Evolutionary conservation across 768 basidiomycete genomes (phyloP).

Genomic region (Auriscalpium microsporum): DNA sequence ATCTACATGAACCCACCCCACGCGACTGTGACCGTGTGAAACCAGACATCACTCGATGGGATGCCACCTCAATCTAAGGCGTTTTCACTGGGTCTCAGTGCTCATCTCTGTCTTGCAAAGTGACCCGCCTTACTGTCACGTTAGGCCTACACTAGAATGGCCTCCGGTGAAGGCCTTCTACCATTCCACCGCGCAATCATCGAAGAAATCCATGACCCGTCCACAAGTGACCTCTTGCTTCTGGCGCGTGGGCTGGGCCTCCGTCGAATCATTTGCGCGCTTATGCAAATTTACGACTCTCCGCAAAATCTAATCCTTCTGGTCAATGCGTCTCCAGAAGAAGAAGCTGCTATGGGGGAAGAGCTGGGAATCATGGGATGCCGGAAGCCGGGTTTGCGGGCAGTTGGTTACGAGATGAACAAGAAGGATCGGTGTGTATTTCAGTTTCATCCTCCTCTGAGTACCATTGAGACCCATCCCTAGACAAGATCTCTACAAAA

Average conservation of each 20-base stretch:
- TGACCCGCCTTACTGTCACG: too few species aligned
- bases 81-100: too few species aligned
- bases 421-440: constrained; percentile 63
- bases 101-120: too few species aligned
- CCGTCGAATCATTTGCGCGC: constrained; percentile 70
- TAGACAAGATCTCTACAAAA: constrained; percentile 75
- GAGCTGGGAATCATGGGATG: constrained; percentile 91
- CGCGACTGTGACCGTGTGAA: too few species aligned
- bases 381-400: constrained; percentile 72
- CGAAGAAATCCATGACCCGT: constrained; percentile 64
- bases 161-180: constrained; percentile 25
- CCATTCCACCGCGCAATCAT: constrained; percentile 63
- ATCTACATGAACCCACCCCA: too few species aligned
- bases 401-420: constrained; percentile 75
- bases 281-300: constrained; percentile 89
- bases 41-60: too few species aligned
- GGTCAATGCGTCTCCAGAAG: constrained; percentile 76
- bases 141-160: not conserved
- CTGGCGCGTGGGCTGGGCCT: constrained; percentile 89
- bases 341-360: constrained; percentile 86
- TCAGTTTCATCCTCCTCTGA: not conserved
- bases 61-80: too few species aligned
- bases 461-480: not conserved
- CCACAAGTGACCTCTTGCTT: constrained; percentile 63
- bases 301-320: constrained; percentile 77